Evolutionary conservation across 768 basidiomycete species (phyloP), one percentile per base, ranked within the genome.

Genomic region (Tricholomella constricta): DNA sequence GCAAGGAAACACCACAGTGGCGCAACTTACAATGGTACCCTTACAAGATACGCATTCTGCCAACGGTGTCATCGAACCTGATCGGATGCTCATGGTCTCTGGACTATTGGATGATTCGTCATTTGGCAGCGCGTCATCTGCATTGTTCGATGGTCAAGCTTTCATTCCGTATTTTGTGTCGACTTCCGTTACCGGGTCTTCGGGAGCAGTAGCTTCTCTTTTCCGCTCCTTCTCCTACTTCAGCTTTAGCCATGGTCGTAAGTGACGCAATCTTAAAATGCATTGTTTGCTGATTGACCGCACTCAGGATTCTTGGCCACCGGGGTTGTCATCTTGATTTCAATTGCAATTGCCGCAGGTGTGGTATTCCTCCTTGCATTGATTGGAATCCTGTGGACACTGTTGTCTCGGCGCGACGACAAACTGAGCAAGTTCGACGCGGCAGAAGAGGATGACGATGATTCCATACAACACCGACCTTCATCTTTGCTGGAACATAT

Each of bases 281-380:
- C 12, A 40, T 55, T 20, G 62, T 34, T 11, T 46, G 22, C 65
- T 46, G 56, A 56, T 27, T 35, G 37, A n/a, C 32, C 38, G 47
- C 9, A 31, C 60, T 8, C 59, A 92, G 93, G 86, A 62, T 90
- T 93, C 78, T 81, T 99, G 50, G 92, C 95, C 0, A 83, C 84
- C 20, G 97, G 96, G 1, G 80, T 98, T 32, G 94, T 99, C 49
- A 98, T 98, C 59, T 80, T 99, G 38, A 94, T 99, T 60, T 95
- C 94, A 2, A 97, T 99, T 57, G 97, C 97, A 22, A 97, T 98
- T 59, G 87, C 91, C 9, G 94, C 94, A 14, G 97, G 96, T 15
- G 83, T 98, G 19, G 89, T 95, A 32, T 95, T 94, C 80, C 75
- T 95, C 1, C 77, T 94, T 27, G 88, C 89, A 14, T 74, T 96